Percentiles rank a stretch among this genome's conserved stretches.
Conservation (phyloP, 257 asterid species). For the Cinchona pubescens region DNA sequence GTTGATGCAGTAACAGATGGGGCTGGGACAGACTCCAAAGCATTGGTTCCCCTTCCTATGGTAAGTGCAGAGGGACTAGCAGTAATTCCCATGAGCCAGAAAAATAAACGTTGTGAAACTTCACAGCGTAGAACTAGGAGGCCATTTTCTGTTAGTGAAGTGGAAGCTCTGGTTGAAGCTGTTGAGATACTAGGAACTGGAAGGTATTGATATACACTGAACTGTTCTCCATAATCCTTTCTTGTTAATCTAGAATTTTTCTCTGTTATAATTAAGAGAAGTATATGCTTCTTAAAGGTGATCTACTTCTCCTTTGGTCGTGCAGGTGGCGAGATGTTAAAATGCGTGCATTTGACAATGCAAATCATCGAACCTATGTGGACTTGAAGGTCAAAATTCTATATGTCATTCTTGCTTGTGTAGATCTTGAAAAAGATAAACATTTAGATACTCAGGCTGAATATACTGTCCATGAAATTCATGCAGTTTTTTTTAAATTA, state of each 20-base stretch:
- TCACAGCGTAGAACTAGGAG: constrained; percentile 90
- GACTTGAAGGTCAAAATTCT: constrained; percentile 71
- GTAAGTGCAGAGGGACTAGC: constrained; percentile 52
- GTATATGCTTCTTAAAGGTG: neutral
- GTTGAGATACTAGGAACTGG: constrained; percentile 95
- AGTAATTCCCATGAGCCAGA: constrained; percentile 49
- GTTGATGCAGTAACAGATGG: constrained; percentile 29
- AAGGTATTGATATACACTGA: constrained; percentile 41
- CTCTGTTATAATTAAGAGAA: neutral
- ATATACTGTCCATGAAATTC: neutral
- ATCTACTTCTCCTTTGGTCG: neutral
- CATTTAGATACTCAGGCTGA: neutral
- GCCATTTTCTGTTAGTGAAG: constrained; percentile 89
- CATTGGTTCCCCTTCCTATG: constrained; percentile 48
- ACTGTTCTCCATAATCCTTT: neutral
- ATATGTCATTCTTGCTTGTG: neutral
- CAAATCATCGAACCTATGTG: constrained; percentile 91
- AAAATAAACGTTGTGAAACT: constrained; percentile 54
- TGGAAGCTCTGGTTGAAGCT: constrained; percentile 90
- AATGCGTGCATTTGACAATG: constrained; percentile 79
- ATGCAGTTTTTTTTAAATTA: neutral
- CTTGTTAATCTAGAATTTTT: neutral
- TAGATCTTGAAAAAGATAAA: neutral
- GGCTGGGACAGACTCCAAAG: constrained; percentile 46
- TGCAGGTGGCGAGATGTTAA: constrained; percentile 88